These are phyloP conservation scores for Boletus edulis DNA, from an alignment of 768 basidiomycete genomes.

Conservation along the genomic window DNA sequence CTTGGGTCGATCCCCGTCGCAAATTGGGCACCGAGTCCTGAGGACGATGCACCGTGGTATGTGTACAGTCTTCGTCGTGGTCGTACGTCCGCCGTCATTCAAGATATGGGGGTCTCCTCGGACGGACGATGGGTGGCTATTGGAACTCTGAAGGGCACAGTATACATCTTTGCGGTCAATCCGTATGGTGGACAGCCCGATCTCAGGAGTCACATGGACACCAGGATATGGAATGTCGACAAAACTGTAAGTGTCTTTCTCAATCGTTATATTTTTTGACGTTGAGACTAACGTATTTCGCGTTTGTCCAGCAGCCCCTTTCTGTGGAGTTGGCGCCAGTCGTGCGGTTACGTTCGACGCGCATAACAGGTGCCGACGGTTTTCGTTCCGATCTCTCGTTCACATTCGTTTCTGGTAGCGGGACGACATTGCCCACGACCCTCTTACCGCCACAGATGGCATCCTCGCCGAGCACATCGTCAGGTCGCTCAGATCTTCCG, in stretches of 20 bases:
- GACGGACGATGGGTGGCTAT: slow-evolving; percentile 72
- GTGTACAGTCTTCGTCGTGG: slow-evolving; percentile 73
- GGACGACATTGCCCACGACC: slow-evolving; percentile 36
- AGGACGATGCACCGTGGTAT: slow-evolving; percentile 42
- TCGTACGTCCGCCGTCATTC: slow-evolving; percentile 62
- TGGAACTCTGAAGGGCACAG: slow-evolving; percentile 58
- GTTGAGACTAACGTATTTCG: neutral
- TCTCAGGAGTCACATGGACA: slow-evolving; percentile 56
- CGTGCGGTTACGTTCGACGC: slow-evolving; percentile 46
- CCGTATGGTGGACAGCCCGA: slow-evolving; percentile 74
- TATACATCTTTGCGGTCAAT: slow-evolving; percentile 75
- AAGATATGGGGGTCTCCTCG: slow-evolving; percentile 38
- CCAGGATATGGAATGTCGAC: slow-evolving; percentile 51
- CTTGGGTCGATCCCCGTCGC: neutral
- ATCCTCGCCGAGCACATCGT: slow-evolving; percentile 28
- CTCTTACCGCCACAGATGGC: slow-evolving; percentile 33
- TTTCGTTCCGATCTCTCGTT: slow-evolving; percentile 48
- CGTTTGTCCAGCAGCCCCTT: slow-evolving; percentile 42
- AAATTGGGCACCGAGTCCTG: slow-evolving; percentile 2
- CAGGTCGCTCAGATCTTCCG: slow-evolving; percentile 28
- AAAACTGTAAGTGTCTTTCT: slow-evolving; percentile 38
- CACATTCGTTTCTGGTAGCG: slow-evolving; percentile 43
- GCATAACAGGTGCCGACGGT: slow-evolving; percentile 28
- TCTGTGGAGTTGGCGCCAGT: slow-evolving; percentile 56
- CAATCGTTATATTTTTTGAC: neutral